Evolutionary conservation across 345 rosid species (phyloP).

Genomic region (Murraya koenigii): DNA sequence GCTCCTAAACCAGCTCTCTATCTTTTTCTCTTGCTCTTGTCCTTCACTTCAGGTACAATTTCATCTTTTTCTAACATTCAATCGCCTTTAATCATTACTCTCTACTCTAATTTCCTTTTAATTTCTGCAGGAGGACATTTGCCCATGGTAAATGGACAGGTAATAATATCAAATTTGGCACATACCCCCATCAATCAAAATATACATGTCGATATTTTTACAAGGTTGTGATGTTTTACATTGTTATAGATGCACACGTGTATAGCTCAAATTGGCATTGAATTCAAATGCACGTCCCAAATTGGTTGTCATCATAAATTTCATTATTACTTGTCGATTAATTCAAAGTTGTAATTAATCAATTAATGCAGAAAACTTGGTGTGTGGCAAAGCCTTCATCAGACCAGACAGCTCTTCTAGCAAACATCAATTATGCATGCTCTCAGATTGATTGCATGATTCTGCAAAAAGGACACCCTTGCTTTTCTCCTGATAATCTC

Average conservation of each 20-base stretch:
- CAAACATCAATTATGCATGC: slow-evolving; percentile 56
- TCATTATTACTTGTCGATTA: too few species aligned
- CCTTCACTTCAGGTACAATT: slow-evolving; percentile 31
- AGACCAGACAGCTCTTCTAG: slow-evolving; percentile 43
- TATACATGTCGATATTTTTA: too few species aligned
- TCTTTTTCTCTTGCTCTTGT: slow-evolving; percentile 24
- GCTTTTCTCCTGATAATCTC: slow-evolving; percentile 48
- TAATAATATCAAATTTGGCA: neutral
- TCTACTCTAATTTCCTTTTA: neutral
- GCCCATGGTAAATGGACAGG: slow-evolving; percentile 33
- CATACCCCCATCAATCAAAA: too few species aligned
- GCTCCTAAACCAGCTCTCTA: slow-evolving; percentile 24
- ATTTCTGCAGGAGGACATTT: slow-evolving; percentile 29
- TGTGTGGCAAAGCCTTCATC: slow-evolving; percentile 79
- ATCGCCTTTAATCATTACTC: too few species aligned
- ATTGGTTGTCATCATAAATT: too few species aligned
- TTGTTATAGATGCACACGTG: too few species aligned
- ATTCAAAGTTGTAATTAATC: neutral
- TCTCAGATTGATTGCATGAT: slow-evolving; percentile 54
- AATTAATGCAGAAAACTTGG: slow-evolving; percentile 47
- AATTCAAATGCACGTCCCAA: too few species aligned
- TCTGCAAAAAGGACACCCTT: slow-evolving; percentile 46
- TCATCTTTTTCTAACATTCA: too few species aligned
- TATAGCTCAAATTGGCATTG: too few species aligned
- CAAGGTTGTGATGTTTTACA: too few species aligned